A percentile compares a stretch with the other conserved stretches of the same genome.
Evolutionary conservation across 345 rosid genomes (phyloP).

Genomic region (Populus deltoides): DNA sequence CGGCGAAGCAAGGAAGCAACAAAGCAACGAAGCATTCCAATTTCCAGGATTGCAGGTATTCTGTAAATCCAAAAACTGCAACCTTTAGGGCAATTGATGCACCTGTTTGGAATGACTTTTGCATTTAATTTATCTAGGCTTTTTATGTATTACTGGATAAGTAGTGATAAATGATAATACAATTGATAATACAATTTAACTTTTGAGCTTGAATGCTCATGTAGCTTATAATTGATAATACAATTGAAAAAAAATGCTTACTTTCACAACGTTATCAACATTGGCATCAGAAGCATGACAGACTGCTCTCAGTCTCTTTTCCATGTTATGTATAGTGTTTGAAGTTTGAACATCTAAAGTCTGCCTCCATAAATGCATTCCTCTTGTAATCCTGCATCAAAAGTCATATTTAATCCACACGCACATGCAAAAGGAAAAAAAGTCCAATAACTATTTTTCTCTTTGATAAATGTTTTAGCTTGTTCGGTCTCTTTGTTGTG

Average conservation of each 20-base stretch:
- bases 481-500: background rate
- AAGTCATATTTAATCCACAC: background rate
- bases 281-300: slow-evolving; percentile 83
- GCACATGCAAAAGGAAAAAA: background rate
- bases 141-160: too few species aligned
- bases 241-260: slow-evolving; percentile 16
- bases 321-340: slow-evolving; percentile 76
- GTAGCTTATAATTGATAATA: too few species aligned
- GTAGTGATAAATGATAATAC: too few species aligned
- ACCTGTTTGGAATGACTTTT: too few species aligned
- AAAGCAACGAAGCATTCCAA: too few species aligned
- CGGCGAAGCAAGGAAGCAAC: too few species aligned
- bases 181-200: too few species aligned
- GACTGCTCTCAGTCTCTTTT: slow-evolving; percentile 82
- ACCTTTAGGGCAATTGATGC: too few species aligned
- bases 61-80: too few species aligned
- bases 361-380: slow-evolving; percentile 89
- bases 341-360: slow-evolving; percentile 50
- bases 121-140: fast-evolving
- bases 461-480: background rate
- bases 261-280: slow-evolving; percentile 78
- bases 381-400: slow-evolving; percentile 72
- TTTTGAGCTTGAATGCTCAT: too few species aligned
- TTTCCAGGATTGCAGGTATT: too few species aligned
- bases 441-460: background rate